Evolutionary conservation across 2,329 filamentous ascomycete species (phyloP).

Genomic region (Aspergillus carbonarius): DNA sequence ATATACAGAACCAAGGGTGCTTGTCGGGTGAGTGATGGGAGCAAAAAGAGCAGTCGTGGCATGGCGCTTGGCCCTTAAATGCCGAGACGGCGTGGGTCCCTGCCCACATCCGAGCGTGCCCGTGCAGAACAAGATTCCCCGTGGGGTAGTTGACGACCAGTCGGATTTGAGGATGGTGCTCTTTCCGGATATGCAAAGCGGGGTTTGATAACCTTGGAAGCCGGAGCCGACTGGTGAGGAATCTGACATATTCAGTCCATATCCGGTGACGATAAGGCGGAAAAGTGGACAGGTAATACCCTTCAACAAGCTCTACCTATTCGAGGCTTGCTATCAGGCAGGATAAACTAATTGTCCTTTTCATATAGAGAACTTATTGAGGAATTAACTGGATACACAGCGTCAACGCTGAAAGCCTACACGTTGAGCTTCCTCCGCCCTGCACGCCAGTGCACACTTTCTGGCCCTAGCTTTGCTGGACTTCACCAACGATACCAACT

Average conservation of each 20-base stretch:
- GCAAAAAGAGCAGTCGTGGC: background rate
- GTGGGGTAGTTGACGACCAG: background rate
- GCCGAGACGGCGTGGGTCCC: background rate
- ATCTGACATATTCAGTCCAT: background rate
- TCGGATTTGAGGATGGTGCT: background rate
- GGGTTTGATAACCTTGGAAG: background rate
- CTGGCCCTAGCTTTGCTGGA: constrained; percentile 13
- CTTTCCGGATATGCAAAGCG: background rate
- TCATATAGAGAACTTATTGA: no score
- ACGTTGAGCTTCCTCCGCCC: constrained; percentile 8
- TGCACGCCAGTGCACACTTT: constrained; percentile 12
- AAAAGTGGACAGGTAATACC: background rate
- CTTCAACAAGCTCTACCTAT: background rate
- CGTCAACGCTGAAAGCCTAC: no score
- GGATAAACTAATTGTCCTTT: no score
- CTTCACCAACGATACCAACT: constrained; percentile 17
- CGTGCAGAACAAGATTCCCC: background rate
- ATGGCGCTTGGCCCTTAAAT: background rate
- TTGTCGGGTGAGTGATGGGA: background rate
- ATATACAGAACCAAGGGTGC: background rate
- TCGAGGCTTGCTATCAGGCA: no score
- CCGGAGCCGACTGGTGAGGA: background rate
- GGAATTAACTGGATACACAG: no score
- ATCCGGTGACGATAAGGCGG: background rate
- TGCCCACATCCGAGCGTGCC: background rate